phyloP scores from a whole-genome alignment of 164 flowering plant genomes.

The Akebia trifoliata region DNA sequence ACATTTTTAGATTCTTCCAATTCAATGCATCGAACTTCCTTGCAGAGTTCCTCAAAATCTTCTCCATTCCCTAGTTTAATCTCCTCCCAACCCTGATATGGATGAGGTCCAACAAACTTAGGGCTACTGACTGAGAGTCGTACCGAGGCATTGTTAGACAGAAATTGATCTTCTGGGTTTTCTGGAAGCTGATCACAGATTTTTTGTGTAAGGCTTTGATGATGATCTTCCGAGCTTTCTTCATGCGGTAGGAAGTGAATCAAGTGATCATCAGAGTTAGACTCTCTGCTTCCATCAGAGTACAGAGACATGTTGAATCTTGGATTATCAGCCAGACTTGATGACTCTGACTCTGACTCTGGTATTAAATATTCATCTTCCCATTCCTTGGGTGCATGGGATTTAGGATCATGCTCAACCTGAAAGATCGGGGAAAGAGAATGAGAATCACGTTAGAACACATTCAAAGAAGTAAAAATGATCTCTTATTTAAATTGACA shows the following conservation, averaged over 20 bases:
- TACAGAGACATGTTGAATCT: conserved; percentile 17
- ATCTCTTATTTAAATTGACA: neutral
- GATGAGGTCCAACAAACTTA: conserved; percentile 33
- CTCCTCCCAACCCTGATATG: conserved; percentile 41
- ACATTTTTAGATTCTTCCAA: conserved; percentile 25
- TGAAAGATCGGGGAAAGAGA: conserved; percentile 10
- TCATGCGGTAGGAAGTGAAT: no score
- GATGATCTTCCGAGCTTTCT: no score
- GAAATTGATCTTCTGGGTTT: conserved; percentile 36
- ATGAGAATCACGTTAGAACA: conserved; percentile 2
- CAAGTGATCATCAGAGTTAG: conserved; percentile 14
- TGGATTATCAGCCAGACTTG: conserved; percentile 26
- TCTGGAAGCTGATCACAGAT: conserved; percentile 34
- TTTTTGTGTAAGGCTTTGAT: no score
- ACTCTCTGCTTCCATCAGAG: conserved; percentile 14
- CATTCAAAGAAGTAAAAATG: neutral
- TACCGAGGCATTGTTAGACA: conserved; percentile 35
- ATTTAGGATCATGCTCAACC: conserved; percentile 21
- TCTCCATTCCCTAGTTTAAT: conserved; percentile 16
- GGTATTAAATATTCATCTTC: conserved; percentile 32
- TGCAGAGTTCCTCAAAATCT: conserved; percentile 48
- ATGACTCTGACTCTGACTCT: conserved; percentile 35
- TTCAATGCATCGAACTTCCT: conserved; percentile 67
- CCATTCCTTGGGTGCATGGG: conserved; percentile 22
- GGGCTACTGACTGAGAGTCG: conserved; percentile 23